Evolutionary conservation across 495 filamentous ascomycete species (phyloP).

Genomic region (Daldinia caldariorum): DNA sequence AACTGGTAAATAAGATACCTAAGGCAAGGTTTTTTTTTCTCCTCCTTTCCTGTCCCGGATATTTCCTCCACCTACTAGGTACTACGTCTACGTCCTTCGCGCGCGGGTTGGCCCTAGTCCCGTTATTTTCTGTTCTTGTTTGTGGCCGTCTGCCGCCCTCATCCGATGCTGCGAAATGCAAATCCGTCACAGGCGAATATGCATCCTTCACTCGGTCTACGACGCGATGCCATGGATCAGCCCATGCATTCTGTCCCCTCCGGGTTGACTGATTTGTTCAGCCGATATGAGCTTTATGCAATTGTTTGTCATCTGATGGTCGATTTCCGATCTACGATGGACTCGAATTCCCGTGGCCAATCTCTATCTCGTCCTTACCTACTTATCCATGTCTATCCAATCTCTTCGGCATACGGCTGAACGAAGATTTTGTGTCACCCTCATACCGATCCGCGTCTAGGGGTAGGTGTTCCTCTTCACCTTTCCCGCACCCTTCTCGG

Average conservation of each 20-base stretch:
- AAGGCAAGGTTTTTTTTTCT: slow-evolving; percentile 8
- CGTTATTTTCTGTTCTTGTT: slow-evolving; percentile 17
- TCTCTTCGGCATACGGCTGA: slow-evolving; percentile 38
- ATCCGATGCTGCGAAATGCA: slow-evolving; percentile 47
- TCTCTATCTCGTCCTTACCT: slow-evolving; percentile 9
- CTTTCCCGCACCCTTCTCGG: slow-evolving; percentile 41
- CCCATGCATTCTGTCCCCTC: slow-evolving; percentile 42
- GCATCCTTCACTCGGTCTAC: slow-evolving; percentile 47
- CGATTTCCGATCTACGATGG: slow-evolving; percentile 42
- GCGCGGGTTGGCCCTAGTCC: slow-evolving; percentile 27
- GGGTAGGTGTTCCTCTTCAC: slow-evolving; percentile 28
- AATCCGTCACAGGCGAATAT: slow-evolving; percentile 47
- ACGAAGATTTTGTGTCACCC: slow-evolving; percentile 39
- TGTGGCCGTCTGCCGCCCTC: slow-evolving; percentile 44
- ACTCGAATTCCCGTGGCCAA: slow-evolving; percentile 39
- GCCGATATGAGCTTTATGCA: slow-evolving; percentile 47
- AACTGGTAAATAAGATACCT: no score
- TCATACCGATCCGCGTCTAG: slow-evolving; percentile 44
- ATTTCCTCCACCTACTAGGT: slow-evolving; percentile 10
- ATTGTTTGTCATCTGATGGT: slow-evolving; percentile 46
- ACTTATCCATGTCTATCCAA: slow-evolving; percentile 33
- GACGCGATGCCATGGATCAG: slow-evolving; percentile 45
- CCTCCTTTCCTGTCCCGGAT: slow-evolving; percentile 2
- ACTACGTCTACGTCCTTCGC: slow-evolving; percentile 35
- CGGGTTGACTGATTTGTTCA: slow-evolving; percentile 48